Evolutionary conservation across 2,329 filamentous ascomycete genomes (phyloP), one percentile per base, ranked within the genome.

Genomic region (Aureobasidium sp.): DNA sequence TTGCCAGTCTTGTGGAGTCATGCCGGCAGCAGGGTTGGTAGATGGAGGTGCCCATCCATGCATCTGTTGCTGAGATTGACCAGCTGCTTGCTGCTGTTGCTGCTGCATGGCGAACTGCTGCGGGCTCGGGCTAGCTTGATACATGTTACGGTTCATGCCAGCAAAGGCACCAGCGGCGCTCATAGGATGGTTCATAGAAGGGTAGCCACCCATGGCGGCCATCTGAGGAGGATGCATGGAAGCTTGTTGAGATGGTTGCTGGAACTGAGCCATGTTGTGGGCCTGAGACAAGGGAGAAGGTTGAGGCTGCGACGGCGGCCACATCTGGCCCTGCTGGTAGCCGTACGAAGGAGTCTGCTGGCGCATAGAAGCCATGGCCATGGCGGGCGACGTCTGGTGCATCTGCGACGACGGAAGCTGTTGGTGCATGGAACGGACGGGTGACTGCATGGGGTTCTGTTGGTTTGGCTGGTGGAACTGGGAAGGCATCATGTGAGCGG

Each of bases 361-460:
- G 62, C 75, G 68, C 34, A 72, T 69, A 36, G 70, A 68, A 39
- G 72, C 70, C 25, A 70, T 71, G 71, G 79, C 77, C 62, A 70
- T 71, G 67, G 82, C 84, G 47, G 87, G 86, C 66, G 87, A 84
- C 68, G 87, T 82, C 67, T 83, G 82, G 68, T 87, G 86, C 74
- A 89, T 84, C 70, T 88, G 70, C 47, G 63, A 53, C 17, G 66
- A 63, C n/a, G 83, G 63, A 84, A 53, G 82, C 71, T 79, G 76
- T 41, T 86, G 84, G 66, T 84, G 83, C 77, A 88, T 86, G 71
- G 83, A 82, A 75, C 89, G 85, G 73, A 91, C 85, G 27, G 86
- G 86, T 27, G 90, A 87, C 71, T 90, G 88, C 71, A 91, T 85
- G 42, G 87, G 81, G 70, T 84, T 87, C 70, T 89, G 89, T 39